phyloP scores from a whole-genome alignment of 2,329 filamentous ascomycete genomes.

The Cyclaneusma minus region DNA sequence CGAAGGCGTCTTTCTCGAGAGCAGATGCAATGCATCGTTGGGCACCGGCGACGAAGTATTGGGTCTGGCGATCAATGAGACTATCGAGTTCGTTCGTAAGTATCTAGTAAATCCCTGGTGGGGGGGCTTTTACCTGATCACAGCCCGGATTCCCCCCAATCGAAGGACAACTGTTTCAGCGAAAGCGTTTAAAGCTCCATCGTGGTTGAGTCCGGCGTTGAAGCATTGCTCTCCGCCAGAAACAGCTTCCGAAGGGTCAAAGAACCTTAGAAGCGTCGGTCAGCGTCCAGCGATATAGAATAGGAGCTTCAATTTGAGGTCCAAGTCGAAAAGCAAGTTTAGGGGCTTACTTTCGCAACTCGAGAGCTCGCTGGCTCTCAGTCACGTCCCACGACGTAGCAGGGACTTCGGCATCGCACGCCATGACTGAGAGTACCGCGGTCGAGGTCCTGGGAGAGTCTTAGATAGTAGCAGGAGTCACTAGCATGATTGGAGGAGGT shows the following conservation, averaged over 20 bases:
- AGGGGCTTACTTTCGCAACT: slow-evolving; percentile 14
- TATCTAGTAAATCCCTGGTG: too few species aligned
- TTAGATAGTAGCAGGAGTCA: too few species aligned
- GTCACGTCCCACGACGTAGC: too few species aligned
- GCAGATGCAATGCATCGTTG: slow-evolving; percentile 2
- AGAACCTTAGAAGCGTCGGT: slow-evolving; percentile 3
- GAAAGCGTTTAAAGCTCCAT: slow-evolving; percentile 8
- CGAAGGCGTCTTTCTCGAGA: slow-evolving; percentile 2
- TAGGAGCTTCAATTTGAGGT: background rate
- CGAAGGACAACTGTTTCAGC: slow-evolving; percentile 7
- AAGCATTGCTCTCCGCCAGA: slow-evolving; percentile 6
- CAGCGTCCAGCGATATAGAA: too few species aligned
- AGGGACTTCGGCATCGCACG: too few species aligned
- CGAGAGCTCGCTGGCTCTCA: slow-evolving; percentile 12
- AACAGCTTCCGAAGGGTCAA: slow-evolving; percentile 1
- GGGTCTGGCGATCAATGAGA: slow-evolving; percentile 12
- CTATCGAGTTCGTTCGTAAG: too few species aligned
- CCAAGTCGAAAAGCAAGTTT: background rate
- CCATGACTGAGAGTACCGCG: too few species aligned
- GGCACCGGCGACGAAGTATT: slow-evolving; percentile 15
- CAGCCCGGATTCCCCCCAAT: slow-evolving; percentile 11
- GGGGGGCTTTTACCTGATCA: slow-evolving; percentile 12
- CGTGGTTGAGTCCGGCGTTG: slow-evolving; percentile 13
- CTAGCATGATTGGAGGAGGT: too few species aligned
- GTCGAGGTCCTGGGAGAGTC: too few species aligned